phyloP scores from a whole-genome alignment of 345 rosid genomes.

The Populus alba region DNA sequence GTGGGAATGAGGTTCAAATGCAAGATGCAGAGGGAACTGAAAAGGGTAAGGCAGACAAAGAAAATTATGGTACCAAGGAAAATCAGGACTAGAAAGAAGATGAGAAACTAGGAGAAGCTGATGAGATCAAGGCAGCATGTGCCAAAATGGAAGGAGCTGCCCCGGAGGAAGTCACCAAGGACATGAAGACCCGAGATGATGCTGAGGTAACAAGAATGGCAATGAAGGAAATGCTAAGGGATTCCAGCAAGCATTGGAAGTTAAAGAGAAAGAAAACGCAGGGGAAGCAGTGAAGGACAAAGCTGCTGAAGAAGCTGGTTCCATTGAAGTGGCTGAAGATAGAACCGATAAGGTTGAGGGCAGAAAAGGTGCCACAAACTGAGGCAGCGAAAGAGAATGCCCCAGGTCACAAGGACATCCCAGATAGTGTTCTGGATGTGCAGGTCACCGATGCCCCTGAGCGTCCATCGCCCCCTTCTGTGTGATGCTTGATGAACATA shows the following conservation, averaged over 20 bases:
- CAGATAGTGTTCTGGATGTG: conserved; percentile 14
- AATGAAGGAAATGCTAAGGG: conserved; percentile 31
- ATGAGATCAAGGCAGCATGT: conserved; percentile 11
- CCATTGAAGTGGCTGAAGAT: conserved; percentile 19
- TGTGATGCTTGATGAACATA: conserved; percentile 28
- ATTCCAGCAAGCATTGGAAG: conserved; percentile 13
- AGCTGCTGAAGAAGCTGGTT: conserved; percentile 19
- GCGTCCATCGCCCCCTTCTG: conserved; percentile 28
- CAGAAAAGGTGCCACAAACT: conserved; percentile 23
- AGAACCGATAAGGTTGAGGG: conserved; percentile 27
- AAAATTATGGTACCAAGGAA: conserved; percentile 19
- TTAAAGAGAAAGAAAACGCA: conserved; percentile 21
- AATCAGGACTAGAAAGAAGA: conserved; percentile 19
- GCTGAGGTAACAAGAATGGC: conserved; percentile 25
- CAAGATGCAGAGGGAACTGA: conserved; percentile 17
- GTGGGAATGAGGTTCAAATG: conserved; percentile 32
- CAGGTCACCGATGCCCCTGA: conserved; percentile 21
- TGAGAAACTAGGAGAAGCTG: conserved; percentile 14
- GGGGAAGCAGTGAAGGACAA: conserved; percentile 21
- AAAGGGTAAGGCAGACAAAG: conserved; percentile 23
- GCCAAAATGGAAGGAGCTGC: conserved; percentile 21
- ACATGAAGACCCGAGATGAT: too few species aligned
- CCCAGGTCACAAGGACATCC: conserved; percentile 23
- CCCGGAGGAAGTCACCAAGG: too few species aligned
- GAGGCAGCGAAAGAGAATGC: conserved; percentile 23